phyloP scores from a whole-genome alignment of 2,329 filamentous ascomycete species.

The Pseudonectria foliicola region DNA sequence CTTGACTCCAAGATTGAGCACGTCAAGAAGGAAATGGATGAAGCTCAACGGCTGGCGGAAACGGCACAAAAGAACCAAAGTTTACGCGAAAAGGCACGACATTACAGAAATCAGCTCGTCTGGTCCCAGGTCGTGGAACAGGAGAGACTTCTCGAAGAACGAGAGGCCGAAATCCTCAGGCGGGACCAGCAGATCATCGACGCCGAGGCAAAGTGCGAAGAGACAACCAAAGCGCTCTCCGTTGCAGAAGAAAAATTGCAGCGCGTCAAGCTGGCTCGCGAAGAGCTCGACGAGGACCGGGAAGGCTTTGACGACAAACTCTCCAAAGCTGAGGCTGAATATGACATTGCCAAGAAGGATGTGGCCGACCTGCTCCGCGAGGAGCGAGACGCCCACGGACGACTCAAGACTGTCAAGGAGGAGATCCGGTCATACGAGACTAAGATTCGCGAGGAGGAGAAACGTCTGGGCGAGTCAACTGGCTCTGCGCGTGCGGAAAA shows the following conservation, averaged over 20 bases:
- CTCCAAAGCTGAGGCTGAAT: constrained; percentile 41
- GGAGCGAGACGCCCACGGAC: constrained; percentile 57
- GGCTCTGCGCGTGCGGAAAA: constrained; percentile 63
- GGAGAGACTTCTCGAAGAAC: constrained; percentile 47
- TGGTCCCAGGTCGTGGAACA: constrained; percentile 81
- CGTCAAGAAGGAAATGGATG: constrained; percentile 40
- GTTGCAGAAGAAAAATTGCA: constrained; percentile 38
- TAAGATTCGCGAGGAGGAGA: constrained; percentile 49
- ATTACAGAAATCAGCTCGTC: constrained; percentile 61
- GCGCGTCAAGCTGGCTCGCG: constrained; percentile 31
- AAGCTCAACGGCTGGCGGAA: constrained; percentile 58
- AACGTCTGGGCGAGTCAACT: constrained; percentile 58
- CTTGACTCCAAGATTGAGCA: constrained; percentile 25
- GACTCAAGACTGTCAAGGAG: constrained; percentile 46
- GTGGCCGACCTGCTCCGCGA: constrained; percentile 50
- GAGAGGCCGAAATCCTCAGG: constrained; percentile 21
- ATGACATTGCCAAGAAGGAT: constrained; percentile 45
- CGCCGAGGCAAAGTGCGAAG: constrained; percentile 23
- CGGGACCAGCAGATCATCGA: constrained; percentile 21
- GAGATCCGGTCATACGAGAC: constrained; percentile 38
- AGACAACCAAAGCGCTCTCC: constrained; percentile 44
- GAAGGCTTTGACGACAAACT: constrained; percentile 37
- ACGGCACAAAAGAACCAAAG: constrained; percentile 59
- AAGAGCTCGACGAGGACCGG: constrained; percentile 39
- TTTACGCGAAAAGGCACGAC: constrained; percentile 53